Evolutionary conservation across 495 filamentous ascomycete genomes (phyloP), one percentile per base, ranked within the genome.

Genomic region (Hypoxylon fragiforme): DNA sequence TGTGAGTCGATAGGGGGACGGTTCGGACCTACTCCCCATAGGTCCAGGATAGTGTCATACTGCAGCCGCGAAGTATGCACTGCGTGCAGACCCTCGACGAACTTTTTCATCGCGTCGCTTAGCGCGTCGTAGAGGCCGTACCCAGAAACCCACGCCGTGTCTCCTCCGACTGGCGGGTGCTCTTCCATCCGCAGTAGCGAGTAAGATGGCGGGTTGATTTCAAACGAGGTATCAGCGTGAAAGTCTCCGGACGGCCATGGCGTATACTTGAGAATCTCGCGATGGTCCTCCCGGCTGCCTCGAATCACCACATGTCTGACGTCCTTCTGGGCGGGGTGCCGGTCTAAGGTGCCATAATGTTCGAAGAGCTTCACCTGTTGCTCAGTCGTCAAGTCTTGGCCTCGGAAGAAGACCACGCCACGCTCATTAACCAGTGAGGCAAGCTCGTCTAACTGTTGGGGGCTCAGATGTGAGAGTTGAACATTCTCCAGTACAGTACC

Each of bases 151-250:
- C 77, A 81, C 6, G 77, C 76, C 5, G 78, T 81, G 36, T 81
- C 78, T 8, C 77, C 79, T 15, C 78, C 78, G n/a, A 80, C 76
- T 14, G 60, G 60, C 3, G 79, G 77, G 50, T 80, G 75, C 53
- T 80, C 76, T 64, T 80, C 79, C 77, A 80, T 82, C 37, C 79
- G 66, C 16, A 82, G 66, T 21, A 82, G 54, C 1, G 77, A 79
- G 47, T 82, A 80, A 1, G 67, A 73, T 0, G 78, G 77, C 3
- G 78, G 76, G 59, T 79, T 81, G 59, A 77, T 70, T 57, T 81
- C 76, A 43, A 79, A 79, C 5, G 73, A 76, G 3, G 75, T 81
- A 54, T 81, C 77, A 9, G 77, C 72, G 39, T 81, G 77, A 57
- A 73, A 80, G 14, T 77, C 77, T 20, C 66, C 68, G 14, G 62